Evolutionary conservation across 164 flowering plant species (phyloP).

Genomic region (Nymphaea colorata): DNA sequence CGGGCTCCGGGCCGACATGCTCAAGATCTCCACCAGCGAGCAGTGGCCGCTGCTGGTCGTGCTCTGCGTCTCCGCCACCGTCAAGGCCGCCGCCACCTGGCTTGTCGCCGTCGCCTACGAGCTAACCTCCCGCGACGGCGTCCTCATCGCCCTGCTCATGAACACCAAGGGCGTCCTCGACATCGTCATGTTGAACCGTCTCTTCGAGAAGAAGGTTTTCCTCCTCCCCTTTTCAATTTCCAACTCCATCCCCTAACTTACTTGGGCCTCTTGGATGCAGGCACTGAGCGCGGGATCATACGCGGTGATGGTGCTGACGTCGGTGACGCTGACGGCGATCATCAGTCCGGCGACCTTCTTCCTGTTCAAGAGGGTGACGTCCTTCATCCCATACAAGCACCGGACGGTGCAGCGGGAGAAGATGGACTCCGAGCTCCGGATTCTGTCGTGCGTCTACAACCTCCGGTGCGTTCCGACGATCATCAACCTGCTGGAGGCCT

Average conservation of each 20-base stretch:
- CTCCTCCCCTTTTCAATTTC: background rate
- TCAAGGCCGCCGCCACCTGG: conserved; percentile 23
- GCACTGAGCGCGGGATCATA: conserved; percentile 9
- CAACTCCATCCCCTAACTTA: too few species aligned
- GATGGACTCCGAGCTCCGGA: conserved; percentile 10
- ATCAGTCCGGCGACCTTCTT: conserved; percentile 6
- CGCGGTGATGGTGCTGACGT: conserved; percentile 10
- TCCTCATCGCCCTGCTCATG: conserved; percentile 37
- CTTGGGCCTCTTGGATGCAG: conserved; percentile 1
- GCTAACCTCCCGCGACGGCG: conserved; percentile 21
- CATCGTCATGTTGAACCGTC: conserved; percentile 31
- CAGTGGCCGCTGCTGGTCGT: conserved; percentile 3
- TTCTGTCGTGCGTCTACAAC: conserved; percentile 17
- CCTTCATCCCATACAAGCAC: conserved; percentile 11
- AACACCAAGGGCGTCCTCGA: conserved; percentile 46
- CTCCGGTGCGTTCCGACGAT: conserved; percentile 16
- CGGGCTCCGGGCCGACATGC: conserved; percentile 15
- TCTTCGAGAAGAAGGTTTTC: conserved; percentile 14
- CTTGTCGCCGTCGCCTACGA: conserved; percentile 12
- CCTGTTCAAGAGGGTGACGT: conserved; percentile 7
- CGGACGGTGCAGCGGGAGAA: conserved; percentile 12
- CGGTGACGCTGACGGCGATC: conserved; percentile 9
- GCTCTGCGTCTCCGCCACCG: conserved; percentile 8
- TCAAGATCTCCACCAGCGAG: background rate
- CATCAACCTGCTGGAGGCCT: conserved; percentile 18